phyloP scores from a whole-genome alignment of 192 early-diverging fungal species.

The Coemansia sp. region DNA sequence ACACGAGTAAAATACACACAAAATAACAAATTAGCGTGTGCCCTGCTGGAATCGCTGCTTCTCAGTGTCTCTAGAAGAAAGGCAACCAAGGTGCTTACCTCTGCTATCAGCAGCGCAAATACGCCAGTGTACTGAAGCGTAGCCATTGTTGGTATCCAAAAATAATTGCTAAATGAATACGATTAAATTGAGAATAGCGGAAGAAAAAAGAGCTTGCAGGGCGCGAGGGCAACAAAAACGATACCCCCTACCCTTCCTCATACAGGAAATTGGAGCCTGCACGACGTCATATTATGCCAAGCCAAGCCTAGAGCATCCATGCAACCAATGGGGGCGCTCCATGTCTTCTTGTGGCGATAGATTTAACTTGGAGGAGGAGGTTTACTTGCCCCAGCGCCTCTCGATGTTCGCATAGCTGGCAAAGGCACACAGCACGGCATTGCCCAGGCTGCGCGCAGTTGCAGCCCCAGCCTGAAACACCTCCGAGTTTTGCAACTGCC shows the following conservation, averaged over 20 bases:
- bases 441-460: slow-evolving; percentile 23
- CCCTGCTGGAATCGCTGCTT: background rate
- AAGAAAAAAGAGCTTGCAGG: background rate
- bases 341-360: background rate
- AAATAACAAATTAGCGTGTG: background rate
- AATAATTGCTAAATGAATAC: background rate
- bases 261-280: background rate
- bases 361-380: background rate
- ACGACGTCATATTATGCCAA: background rate
- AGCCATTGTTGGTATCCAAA: slow-evolving; percentile 17
- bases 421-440: slow-evolving; percentile 24
- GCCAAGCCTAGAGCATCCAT: background rate
- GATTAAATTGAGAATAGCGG: background rate
- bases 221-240: background rate
- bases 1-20: background rate
- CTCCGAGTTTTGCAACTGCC: slow-evolving; percentile 50
- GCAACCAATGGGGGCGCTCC: slow-evolving; percentile 7
- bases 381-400: slow-evolving; percentile 45
- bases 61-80: background rate
- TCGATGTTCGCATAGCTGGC: slow-evolving; percentile 40
- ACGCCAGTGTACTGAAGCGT: slow-evolving; percentile 51
- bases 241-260: no score
- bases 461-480: slow-evolving; percentile 27
- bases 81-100: slow-evolving; percentile 38
- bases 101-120: slow-evolving; percentile 41